These are phyloP conservation scores for Tremella yokohamensis DNA, from an alignment of 768 basidiomycete species.

Conservation along the genomic window DNA sequence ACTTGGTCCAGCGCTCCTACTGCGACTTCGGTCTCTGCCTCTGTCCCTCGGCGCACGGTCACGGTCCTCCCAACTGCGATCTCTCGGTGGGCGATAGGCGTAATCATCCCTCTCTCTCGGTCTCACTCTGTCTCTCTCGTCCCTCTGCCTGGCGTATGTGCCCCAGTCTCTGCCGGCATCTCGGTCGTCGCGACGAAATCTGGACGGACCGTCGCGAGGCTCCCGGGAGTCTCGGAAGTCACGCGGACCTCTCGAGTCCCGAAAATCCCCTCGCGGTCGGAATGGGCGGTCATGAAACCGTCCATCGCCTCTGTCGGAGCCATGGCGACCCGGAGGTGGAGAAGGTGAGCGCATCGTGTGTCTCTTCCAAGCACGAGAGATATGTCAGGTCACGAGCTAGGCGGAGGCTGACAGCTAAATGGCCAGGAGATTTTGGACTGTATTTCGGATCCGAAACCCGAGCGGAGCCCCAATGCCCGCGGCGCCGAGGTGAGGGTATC, in stretches of 20 bases:
- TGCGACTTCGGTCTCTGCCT: slow-evolving; percentile 1
- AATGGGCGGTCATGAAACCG: too few species aligned
- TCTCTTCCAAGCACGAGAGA: too few species aligned
- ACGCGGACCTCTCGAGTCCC: neutral
- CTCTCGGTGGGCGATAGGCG: neutral
- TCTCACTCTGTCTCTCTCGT: neutral
- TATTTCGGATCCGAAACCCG: too few species aligned
- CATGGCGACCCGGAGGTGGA: too few species aligned
- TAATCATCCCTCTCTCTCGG: neutral
- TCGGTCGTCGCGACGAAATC: neutral
- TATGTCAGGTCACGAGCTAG: too few species aligned
- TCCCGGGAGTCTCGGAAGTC: slow-evolving; percentile 2
- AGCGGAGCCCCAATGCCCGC: too few species aligned
- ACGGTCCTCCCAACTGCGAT: slow-evolving; percentile 1
- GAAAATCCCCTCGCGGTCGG: too few species aligned
- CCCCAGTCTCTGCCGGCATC: neutral
- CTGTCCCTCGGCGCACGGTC: slow-evolving; percentile 6
- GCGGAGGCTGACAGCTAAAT: too few species aligned
- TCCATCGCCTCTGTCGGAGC: too few species aligned
- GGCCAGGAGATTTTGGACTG: too few species aligned
- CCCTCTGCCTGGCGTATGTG: neutral
- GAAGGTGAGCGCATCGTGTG: too few species aligned
- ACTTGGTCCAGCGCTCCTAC: neutral
- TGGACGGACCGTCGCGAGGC: neutral
- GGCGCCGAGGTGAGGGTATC: too few species aligned